These are phyloP conservation scores for Kazachstania viticola DNA, from an alignment of 805 yeast species.

Conservation along the genomic window DNA sequence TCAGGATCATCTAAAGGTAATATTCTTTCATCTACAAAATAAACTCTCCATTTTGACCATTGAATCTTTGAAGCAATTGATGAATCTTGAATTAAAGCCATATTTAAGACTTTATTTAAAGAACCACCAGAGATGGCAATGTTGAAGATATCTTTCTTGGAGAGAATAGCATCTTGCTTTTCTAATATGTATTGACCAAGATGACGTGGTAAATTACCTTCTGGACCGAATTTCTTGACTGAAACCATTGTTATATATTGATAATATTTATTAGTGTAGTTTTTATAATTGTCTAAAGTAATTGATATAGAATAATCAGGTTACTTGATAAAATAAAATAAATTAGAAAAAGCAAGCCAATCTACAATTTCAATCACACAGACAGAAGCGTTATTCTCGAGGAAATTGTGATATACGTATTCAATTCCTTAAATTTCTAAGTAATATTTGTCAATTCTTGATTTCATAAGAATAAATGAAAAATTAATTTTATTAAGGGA, in stretches of 20 bases:
- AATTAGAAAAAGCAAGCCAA: no score
- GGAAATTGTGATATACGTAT: no score
- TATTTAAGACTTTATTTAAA: slow-evolving; percentile 53
- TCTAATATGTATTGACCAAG: slow-evolving; percentile 54
- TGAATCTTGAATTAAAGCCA: slow-evolving; percentile 52
- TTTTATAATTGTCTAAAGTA: no score
- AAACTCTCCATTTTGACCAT: slow-evolving; percentile 73
- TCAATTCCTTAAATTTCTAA: no score
- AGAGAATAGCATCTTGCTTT: slow-evolving; percentile 50
- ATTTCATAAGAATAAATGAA: no score
- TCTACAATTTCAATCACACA: no score
- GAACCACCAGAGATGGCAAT: slow-evolving; percentile 91
- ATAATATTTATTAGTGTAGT: no score
- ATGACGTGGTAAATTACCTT: slow-evolving; percentile 49
- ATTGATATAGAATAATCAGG: no score
- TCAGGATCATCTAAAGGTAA: slow-evolving; percentile 76
- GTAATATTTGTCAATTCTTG: no score
- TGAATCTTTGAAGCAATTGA: slow-evolving; percentile 34
- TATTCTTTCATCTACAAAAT: slow-evolving; percentile 82
- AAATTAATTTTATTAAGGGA: no score
- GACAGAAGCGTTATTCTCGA: no score
- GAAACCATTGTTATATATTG: slow-evolving; percentile 27
- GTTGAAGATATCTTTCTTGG: slow-evolving; percentile 35
- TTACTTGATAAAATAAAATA: no score
- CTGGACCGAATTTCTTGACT: slow-evolving; percentile 34